phyloP scores from a whole-genome alignment of 2,329 filamentous ascomycete species.

The Dactylellina drechsleri region DNA sequence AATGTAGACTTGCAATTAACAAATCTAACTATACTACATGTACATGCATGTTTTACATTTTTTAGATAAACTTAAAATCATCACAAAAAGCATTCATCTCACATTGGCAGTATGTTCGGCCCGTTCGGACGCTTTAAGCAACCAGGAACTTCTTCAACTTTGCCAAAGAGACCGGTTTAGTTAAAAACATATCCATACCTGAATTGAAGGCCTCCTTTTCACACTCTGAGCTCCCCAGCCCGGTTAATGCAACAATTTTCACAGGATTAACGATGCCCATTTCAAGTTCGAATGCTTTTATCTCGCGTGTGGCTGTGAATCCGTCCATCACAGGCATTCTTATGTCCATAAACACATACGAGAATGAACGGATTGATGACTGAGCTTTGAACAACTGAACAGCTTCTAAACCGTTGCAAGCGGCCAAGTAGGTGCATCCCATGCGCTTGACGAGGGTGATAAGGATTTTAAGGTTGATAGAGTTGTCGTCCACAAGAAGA shows the following conservation, averaged over 20 bases:
- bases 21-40: too few relatives aligned
- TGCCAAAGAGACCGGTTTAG: conserved; percentile 66
- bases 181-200: conserved; percentile 68
- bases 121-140: too few relatives aligned
- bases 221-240: conserved; percentile 66
- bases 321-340: conserved; percentile 88
- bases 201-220: conserved; percentile 66
- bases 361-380: not conserved
- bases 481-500: conserved; percentile 18
- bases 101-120: too few relatives aligned
- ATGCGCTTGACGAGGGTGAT: conserved; percentile 9
- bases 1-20: too few relatives aligned
- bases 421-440: conserved; percentile 3
- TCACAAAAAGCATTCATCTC: too few relatives aligned
- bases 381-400: conserved; percentile 20
- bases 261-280: conserved; percentile 59
- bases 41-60: too few relatives aligned
- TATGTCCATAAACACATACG: conserved; percentile 73
- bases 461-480: conserved; percentile 18
- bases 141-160: conserved; percentile 63
- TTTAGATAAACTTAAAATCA: too few relatives aligned
- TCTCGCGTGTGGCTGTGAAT: conserved; percentile 75
- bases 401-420: conserved; percentile 17
- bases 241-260: conserved; percentile 67
- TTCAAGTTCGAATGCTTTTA: conserved; percentile 72